Base-by-base conservation (phyloP, 495 filamentous ascomycete genomes). In the Chaetomidium leptoderma region DNA sequence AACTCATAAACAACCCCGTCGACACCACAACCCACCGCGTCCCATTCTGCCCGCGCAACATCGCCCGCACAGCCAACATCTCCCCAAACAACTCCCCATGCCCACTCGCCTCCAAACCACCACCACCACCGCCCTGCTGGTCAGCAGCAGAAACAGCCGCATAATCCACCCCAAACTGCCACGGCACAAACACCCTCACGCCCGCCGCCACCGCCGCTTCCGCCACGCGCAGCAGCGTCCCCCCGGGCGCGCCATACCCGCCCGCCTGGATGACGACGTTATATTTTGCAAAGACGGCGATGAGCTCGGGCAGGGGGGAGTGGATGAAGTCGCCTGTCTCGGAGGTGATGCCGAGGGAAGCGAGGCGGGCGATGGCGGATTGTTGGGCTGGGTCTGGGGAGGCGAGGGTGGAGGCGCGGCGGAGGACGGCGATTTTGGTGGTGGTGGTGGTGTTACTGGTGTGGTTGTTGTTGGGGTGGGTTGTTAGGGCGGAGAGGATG, bases 101-200 rank as follows among this genome's bases (percentile, higher is more conserved):
- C 47, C 75, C 74, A 21, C 75, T 78, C 1, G 76, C 81, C 0
- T 70, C 63, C 1, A 27, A 23, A 7, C 50, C 50, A 0, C 23
- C 13, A 6, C 40, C 40, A 23, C 11, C 36, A 0, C 32, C 32
- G 0, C 30, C 19, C 3, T 29, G 13, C 16, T 7, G 27, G 14
- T 10, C 35, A 13, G 23, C 35, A 0, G 1, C 50, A 2, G 83
- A 83, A 33, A 87, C 80, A 30, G 70, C 67, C 55, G 83, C 80
- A 63, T 87, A 87, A 61, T 87, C 82, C 2, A 85, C 75, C 9
- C 84, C 84, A 66, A 83, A 86, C 66, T 89, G 84, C 84, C 84
- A 86, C 2, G 84, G 83, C 14, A 86, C 66, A 59, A 78, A 86
- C 8, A 77, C 63, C 14, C 55, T 45, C 0, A 76, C 67, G 1